Evolutionary conservation across 2,329 filamentous ascomycete species (phyloP), one percentile per base, ranked within the genome.

Genomic region (Penicillium sp.): DNA sequence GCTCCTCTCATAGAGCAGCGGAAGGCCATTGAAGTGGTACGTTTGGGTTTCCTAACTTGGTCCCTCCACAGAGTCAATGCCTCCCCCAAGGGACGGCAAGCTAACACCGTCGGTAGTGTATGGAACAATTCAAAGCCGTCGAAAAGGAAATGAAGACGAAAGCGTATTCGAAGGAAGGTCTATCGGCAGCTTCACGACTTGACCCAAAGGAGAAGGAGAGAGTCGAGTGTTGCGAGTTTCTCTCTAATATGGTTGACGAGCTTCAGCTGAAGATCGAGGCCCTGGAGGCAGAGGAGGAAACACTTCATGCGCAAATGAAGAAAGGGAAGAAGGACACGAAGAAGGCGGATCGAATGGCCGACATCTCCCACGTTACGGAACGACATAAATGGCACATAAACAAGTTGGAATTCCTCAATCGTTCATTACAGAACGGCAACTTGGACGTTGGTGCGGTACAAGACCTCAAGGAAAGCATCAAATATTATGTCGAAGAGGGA

Each of bases 71-170:
- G 35, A 15, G 27, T n/a, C 50, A 29, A 23, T 47, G 21, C 15
- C 15, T 38, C 35, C 19, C 2, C 27, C 27, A 42, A 42, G 40
- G 51, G 46, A 46, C 43, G 48, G 27, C 37, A 46, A 57, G 62
- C 72, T 74, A 73, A 75, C 63, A 29, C 46, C 46, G 48, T 54
- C 52, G 50, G 52, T 64, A 79, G 74, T 78, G 75, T 79, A 99
- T 99, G 94, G 94, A 99, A 80, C 92, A 91, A 71, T 99, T 99
- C 85, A 99, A 99, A 81, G 93, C 93, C n/a, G 94, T 99, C 53
- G 94, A 99, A 78, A 99, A 99, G 82, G 94, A 96, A 71, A 97
- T 99, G 94, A 99, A 99, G 83, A 99, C 94, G 57, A 99, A 99
- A 78, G 94, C 94, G 61, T 99, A 96, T 79, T 97, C 94, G 62